Evolutionary conservation across 139 green algal genomes (phyloP).

Genomic region (Edaphochlamys debaryana): DNA sequence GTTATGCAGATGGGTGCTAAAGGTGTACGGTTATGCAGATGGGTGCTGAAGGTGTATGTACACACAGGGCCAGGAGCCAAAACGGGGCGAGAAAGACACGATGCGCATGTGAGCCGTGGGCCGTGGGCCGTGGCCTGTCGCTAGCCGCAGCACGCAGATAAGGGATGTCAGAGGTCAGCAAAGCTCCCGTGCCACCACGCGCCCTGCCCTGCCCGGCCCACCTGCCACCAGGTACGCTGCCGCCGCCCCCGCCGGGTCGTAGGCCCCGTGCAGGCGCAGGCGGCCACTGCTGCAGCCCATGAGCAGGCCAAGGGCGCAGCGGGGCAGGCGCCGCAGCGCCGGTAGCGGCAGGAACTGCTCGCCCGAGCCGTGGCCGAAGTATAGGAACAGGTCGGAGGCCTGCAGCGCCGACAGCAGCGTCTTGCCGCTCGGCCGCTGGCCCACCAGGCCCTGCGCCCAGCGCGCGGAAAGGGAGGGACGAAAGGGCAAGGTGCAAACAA

Average conservation of each 20-base stretch:
- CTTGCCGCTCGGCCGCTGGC: constrained; percentile 43
- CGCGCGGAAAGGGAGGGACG: neutral
- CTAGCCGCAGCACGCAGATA: no score
- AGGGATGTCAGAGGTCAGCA: no score
- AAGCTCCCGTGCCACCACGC: no score
- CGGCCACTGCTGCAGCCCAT: constrained; percentile 94
- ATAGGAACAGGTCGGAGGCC: constrained; percentile 83
- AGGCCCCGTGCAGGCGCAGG: constrained; percentile 64
- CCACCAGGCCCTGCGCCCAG: constrained; percentile 65
- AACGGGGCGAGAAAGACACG: no score
- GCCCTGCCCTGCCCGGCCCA: no score
- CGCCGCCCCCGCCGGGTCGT: constrained; percentile 74
- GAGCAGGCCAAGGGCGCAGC: constrained; percentile 78
- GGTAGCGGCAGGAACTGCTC: constrained; percentile 80
- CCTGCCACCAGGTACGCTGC: constrained; percentile 84
- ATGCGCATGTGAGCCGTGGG: no score
- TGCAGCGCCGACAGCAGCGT: constrained; percentile 68
- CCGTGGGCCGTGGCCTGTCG: no score
- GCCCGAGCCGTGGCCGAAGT: constrained; percentile 91
- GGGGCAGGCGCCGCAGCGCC: constrained; percentile 67
- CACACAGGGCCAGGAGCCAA: no score
- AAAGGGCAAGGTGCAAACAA: no score
- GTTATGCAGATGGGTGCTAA: no score
- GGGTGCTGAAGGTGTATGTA: no score
- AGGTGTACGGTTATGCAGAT: no score